phyloP scores from a whole-genome alignment of 495 filamentous ascomycete genomes.

The Melanomma pulvis-pyrius region DNA sequence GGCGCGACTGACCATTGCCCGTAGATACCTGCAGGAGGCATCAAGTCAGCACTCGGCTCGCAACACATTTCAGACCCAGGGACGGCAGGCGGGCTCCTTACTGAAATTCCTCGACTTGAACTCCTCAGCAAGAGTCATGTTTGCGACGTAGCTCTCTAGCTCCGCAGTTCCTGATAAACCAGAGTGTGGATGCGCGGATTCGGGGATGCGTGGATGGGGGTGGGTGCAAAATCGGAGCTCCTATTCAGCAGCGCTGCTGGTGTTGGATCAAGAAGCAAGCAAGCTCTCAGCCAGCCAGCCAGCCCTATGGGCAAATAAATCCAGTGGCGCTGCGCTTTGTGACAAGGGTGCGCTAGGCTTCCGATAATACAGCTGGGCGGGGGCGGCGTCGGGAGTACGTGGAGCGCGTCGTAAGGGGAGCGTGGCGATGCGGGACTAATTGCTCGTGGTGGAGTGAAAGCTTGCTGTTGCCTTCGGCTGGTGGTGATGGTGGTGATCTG shows the following conservation, averaged over 20 bases:
- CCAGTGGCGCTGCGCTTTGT: background rate
- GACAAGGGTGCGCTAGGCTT: background rate
- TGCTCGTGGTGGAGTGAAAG: background rate
- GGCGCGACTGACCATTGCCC: constrained; percentile 86
- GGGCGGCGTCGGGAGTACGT: constrained; percentile 5
- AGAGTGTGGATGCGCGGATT: background rate
- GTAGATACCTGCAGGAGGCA: constrained; percentile 79
- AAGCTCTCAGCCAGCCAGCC: no score
- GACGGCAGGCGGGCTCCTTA: constrained; percentile 56
- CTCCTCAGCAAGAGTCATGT: constrained; percentile 65
- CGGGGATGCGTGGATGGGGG: background rate
- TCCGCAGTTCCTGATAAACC: background rate
- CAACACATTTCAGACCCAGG: constrained; percentile 18
- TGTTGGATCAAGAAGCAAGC: background rate
- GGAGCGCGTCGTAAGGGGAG: constrained; percentile 5
- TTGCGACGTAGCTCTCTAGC: constrained; percentile 8
- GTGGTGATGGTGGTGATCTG: background rate
- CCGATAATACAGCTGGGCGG: background rate
- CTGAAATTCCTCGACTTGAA: constrained; percentile 97
- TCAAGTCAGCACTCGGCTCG: constrained; percentile 34
- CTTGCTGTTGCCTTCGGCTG: constrained; percentile 25
- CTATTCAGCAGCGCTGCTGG: background rate
- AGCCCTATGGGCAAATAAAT: background rate
- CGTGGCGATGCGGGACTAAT: constrained; percentile 15
- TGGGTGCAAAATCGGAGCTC: background rate